phyloP scores from a whole-genome alignment of 2,329 filamentous ascomycete species.

The Blumeriella jaapii region DNA sequence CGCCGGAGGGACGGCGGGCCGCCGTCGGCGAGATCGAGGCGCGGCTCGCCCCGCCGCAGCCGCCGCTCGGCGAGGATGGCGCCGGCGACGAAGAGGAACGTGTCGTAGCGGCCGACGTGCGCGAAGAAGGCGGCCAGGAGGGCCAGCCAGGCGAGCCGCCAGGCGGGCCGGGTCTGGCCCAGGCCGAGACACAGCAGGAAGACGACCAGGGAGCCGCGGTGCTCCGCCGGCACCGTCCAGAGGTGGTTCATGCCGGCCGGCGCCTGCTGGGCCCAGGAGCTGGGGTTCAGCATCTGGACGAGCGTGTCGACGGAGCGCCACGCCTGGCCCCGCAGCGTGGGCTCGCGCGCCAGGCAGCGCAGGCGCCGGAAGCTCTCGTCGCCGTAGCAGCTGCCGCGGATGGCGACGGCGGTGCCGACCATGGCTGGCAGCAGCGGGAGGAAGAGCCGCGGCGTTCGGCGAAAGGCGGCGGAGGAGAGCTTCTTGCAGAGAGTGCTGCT shows the following conservation, averaged over 20 bases:
- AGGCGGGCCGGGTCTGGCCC: background rate
- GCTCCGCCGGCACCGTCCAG: conserved; percentile 5
- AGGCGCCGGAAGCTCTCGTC: background rate
- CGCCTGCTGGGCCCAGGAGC: conserved; percentile 1
- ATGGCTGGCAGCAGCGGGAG: conserved; percentile 1
- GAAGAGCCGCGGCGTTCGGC: conserved; percentile 3
- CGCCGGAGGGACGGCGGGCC: background rate
- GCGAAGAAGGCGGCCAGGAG: conserved; percentile 1
- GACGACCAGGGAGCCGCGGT: conserved; percentile 2
- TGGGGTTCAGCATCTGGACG: conserved; percentile 1
- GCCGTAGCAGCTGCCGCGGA: conserved; percentile 1
- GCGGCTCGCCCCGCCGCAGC: background rate
- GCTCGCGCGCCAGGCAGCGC: background rate
- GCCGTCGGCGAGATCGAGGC: background rate
- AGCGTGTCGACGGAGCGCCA: conserved; percentile 12
- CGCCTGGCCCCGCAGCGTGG: conserved; percentile 2
- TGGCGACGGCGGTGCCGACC: background rate
- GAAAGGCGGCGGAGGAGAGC: conserved; percentile 3
- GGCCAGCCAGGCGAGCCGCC: background rate
- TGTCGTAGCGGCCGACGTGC: conserved; percentile 1
- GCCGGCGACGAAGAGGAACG: conserved; percentile 4
- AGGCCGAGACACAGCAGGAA: conserved; percentile 4
- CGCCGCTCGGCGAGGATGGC: conserved; percentile 4
- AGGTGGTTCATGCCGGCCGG: conserved; percentile 1
- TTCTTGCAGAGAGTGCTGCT: conserved; percentile 27